These are phyloP conservation scores for Mytilinidion resinicola DNA, from an alignment of 495 filamentous ascomycete genomes.

Conservation along the genomic window DNA sequence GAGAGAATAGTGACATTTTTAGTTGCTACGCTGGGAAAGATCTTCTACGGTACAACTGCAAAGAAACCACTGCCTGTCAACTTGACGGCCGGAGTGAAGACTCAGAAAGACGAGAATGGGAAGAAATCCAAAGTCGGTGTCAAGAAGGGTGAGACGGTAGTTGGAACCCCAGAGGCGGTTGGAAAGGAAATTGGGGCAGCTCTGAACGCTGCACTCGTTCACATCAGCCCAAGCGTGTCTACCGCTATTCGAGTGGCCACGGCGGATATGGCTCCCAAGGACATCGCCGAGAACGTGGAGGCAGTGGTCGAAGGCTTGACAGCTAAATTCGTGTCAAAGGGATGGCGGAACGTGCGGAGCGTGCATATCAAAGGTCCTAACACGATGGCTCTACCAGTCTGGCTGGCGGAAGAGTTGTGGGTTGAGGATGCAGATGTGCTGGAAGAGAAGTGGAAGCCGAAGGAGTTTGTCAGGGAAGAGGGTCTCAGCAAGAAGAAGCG, in stretches of 20 bases:
- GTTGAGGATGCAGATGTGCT: conserved; percentile 73
- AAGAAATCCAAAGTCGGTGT: conserved; percentile 48
- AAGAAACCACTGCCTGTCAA: conserved; percentile 86
- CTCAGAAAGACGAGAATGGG: conserved; percentile 25
- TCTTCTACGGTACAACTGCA: conserved; percentile 67
- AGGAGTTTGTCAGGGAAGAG: conserved; percentile 36
- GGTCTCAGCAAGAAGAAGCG: conserved; percentile 26
- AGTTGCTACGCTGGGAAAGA: conserved; percentile 73
- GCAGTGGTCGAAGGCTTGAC: conserved; percentile 61
- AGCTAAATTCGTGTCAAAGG: conserved; percentile 70
- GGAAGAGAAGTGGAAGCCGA: conserved; percentile 43
- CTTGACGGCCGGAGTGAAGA: conserved; percentile 24
- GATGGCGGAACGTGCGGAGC: conserved; percentile 75
- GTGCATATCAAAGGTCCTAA: conserved; percentile 84
- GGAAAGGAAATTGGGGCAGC: conserved; percentile 67
- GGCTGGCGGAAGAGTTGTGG: conserved; percentile 88
- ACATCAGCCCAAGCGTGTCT: conserved; percentile 51
- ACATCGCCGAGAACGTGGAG: conserved; percentile 72
- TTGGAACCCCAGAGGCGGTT: conserved; percentile 46
- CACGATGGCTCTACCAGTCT: conserved; percentile 83
- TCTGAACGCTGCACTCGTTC: conserved; percentile 63
- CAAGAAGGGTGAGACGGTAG: conserved; percentile 55
- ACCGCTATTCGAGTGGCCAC: conserved; percentile 49
- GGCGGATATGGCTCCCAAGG: conserved; percentile 62
- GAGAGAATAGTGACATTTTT: conserved; percentile 71